Percentiles rank a stretch among this genome's conserved stretches.
Conservation (phyloP, 2,329 filamentous ascomycete genomes). For the Pseudomassariella vexata region DNA sequence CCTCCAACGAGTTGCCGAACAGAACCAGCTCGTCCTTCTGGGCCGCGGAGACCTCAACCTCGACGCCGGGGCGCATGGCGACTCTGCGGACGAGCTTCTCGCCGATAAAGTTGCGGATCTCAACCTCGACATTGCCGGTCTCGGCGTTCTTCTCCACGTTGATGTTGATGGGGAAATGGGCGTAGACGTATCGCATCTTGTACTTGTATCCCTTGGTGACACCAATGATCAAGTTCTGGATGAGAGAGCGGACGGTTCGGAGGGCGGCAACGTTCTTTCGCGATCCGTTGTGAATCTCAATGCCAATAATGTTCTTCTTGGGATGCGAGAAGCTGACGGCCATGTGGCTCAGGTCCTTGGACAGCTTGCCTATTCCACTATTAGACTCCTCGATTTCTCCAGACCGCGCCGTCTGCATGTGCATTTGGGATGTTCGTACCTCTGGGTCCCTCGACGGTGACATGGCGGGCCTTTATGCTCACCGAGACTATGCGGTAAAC, state of each 20-base stretch:
- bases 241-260: slow-evolving; percentile 94
- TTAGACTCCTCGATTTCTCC: no score
- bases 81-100: slow-evolving; percentile 98
- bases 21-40: slow-evolving; percentile 98
- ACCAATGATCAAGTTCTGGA: slow-evolving; percentile 98
- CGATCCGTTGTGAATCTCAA: slow-evolving; percentile 97
- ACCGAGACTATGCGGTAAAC: slow-evolving; percentile 72
- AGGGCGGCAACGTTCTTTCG: slow-evolving; percentile 98
- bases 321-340: slow-evolving; percentile 92
- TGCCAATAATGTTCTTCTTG: slow-evolving; percentile 81
- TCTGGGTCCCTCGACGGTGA: slow-evolving; percentile 96
- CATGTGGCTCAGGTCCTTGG: slow-evolving; percentile 94
- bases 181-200: slow-evolving; percentile 99
- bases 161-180: slow-evolving; percentile 99
- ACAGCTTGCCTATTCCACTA: slow-evolving; percentile 71
- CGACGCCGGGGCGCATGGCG: slow-evolving; percentile 82
- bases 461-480: slow-evolving; percentile 90
- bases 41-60: slow-evolving; percentile 82
- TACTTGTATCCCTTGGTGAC: slow-evolving; percentile 99
- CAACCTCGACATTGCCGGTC: slow-evolving; percentile 81
- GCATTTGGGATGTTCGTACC: slow-evolving; percentile 49
- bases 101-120: slow-evolving; percentile 99
- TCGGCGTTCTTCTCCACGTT: slow-evolving; percentile 96
- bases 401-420: no score
- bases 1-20: slow-evolving; percentile 90